Conservation (phyloP, 345 rosid genomes). For the Citropsis articulata region DNA sequence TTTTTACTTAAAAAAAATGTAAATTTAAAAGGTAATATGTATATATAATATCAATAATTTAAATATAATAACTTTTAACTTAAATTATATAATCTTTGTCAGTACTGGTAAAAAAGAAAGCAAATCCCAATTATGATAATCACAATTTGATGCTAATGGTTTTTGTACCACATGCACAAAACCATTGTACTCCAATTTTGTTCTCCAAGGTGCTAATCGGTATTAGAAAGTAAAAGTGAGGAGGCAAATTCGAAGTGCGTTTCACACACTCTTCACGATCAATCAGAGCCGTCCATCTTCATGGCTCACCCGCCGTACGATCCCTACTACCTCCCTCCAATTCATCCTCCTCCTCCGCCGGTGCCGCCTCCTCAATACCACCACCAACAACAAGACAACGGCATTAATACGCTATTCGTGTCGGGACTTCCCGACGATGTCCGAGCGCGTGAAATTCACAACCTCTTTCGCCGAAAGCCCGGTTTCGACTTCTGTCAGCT, state of each 20-base stretch:
- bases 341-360: constrained; percentile 10
- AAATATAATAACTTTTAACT: too few relatives aligned
- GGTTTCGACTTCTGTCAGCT: constrained; percentile 86
- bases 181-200: not conserved
- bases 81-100: too few relatives aligned
- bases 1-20: too few relatives aligned
- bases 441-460: constrained; percentile 88
- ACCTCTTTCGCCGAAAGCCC: constrained; percentile 71
- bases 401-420: constrained; percentile 71
- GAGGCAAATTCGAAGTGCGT: not conserved
- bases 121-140: too few relatives aligned
- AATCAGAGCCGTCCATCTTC: not conserved
- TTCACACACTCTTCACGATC: not conserved
- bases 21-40: too few relatives aligned
- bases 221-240: not conserved
- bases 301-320: constrained; percentile 65
- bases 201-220: not conserved
- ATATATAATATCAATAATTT: too few relatives aligned
- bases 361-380: constrained; percentile 16
- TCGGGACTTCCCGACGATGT: constrained; percentile 90
- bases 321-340: constrained; percentile 45
- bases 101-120: too few relatives aligned
- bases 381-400: constrained; percentile 24
- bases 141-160: not conserved
- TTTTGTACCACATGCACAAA: not conserved